These are phyloP conservation scores for Echinochloa phyllopogon DNA, from an alignment of 176 grass and related monocot genomes.

Conservation along the genomic window DNA sequence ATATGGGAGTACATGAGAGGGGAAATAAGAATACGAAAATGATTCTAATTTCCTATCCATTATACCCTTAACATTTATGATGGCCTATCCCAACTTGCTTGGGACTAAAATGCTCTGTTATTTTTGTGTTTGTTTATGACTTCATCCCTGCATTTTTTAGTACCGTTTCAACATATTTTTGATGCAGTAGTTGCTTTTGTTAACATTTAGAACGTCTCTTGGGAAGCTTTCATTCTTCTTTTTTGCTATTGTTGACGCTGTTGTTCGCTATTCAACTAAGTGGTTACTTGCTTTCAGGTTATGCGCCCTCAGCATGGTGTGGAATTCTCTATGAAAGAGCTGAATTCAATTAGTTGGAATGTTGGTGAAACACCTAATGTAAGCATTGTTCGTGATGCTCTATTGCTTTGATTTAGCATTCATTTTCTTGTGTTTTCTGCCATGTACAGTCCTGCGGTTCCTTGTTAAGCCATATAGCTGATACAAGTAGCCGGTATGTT, in stretches of 20 bases:
- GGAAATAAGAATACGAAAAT: too few relatives aligned
- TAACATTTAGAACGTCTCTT: not conserved
- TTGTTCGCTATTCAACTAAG: not conserved
- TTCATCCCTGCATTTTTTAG: not conserved
- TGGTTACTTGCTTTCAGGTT: slow-evolving; percentile 37
- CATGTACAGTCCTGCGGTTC: not conserved
- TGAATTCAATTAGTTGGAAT: slow-evolving; percentile 69
- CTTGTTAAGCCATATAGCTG: not conserved
- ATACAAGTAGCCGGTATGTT: not conserved
- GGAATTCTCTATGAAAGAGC: slow-evolving; percentile 59
- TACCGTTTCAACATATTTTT: not conserved
- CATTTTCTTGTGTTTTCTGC: slow-evolving; percentile 13
- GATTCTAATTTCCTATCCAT: not conserved
- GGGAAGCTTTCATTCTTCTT: not conserved
- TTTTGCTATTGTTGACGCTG: not conserved
- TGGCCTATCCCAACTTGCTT: not conserved
- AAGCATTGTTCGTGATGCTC: slow-evolving; percentile 13
- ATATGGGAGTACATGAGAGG: too few relatives aligned
- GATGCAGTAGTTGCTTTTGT: slow-evolving; percentile 8
- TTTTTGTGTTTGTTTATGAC: not conserved
- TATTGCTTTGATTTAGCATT: not conserved
- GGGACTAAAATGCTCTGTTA: not conserved
- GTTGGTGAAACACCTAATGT: slow-evolving; percentile 64
- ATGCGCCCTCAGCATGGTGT: slow-evolving; percentile 62
- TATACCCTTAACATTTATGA: not conserved